A percentile compares a stretch with the other conserved stretches of the same genome.
These are phyloP conservation scores for Coemansia sp. DNA, from an alignment of 192 early-diverging fungal species.

Conservation along the genomic window DNA sequence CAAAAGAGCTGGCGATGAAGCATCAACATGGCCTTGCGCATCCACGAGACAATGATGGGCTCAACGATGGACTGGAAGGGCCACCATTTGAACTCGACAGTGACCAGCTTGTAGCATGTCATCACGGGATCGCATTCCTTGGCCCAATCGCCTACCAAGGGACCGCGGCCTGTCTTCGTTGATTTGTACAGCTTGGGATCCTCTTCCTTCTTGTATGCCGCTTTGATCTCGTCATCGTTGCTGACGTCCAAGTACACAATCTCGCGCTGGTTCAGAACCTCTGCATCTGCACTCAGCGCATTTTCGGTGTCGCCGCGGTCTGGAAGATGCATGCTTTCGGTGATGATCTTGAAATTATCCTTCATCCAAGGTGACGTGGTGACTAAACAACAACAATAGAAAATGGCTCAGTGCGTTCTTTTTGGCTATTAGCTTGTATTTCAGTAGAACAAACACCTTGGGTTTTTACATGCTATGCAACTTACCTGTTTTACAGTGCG, in stretches of 20 bases:
- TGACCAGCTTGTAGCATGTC: constrained; percentile 81
- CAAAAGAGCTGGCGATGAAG: constrained; percentile 81
- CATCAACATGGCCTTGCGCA: constrained; percentile 60
- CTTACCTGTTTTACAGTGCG: constrained; percentile 60
- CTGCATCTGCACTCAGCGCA: constrained; percentile 49
- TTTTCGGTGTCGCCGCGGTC: constrained; percentile 72
- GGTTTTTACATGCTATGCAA: not conserved
- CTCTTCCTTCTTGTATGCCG: constrained; percentile 60
- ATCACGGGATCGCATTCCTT: constrained; percentile 68
- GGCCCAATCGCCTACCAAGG: constrained; percentile 60
- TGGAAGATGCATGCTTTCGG: constrained; percentile 71
- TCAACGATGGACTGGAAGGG: constrained; percentile 67
- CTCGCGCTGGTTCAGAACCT: constrained; percentile 63
- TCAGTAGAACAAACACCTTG: too few relatives aligned
- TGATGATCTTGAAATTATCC: constrained; percentile 67
- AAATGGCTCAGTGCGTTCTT: too few relatives aligned
- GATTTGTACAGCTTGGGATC: constrained; percentile 68
- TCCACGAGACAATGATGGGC: constrained; percentile 60
- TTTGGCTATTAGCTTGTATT: not conserved
- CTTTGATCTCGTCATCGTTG: constrained; percentile 57
- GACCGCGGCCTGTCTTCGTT: constrained; percentile 68
- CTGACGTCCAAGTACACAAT: constrained; percentile 67
- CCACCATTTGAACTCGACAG: constrained; percentile 76
- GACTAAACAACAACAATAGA: constrained; percentile 14
- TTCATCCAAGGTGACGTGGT: constrained; percentile 69